phyloP scores from a whole-genome alignment of 2,329 filamentous ascomycete species.

The Colletotrichum neosansevieriae region DNA sequence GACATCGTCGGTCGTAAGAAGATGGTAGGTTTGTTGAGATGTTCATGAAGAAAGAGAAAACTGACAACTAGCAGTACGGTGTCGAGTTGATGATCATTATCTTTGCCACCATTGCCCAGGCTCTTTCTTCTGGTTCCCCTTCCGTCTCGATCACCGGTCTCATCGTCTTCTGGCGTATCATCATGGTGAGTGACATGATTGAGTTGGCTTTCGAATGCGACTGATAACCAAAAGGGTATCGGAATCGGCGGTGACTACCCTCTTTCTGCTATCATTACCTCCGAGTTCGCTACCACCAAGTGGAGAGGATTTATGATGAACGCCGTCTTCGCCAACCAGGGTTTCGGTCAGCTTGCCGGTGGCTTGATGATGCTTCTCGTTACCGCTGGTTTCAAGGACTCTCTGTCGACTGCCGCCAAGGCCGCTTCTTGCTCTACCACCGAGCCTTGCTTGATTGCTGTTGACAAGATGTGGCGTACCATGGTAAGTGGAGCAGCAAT shows the following conservation, averaged over 20 bases:
- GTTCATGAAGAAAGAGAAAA: conserved; percentile 5
- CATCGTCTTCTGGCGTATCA: conserved; percentile 84
- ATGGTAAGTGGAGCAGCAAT: conserved; percentile 49
- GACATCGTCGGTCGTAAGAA: conserved; percentile 82
- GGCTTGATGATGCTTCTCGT: conserved; percentile 79
- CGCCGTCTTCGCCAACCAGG: conserved; percentile 77
- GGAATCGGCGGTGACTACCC: conserved; percentile 74
- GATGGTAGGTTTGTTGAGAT: conserved; percentile 47
- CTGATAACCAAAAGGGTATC: conserved; percentile 42
- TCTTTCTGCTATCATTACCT: conserved; percentile 74
- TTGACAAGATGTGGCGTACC: conserved; percentile 76
- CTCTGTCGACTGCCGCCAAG: conserved; percentile 64
- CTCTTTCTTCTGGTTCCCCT: conserved; percentile 72
- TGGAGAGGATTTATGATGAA: conserved; percentile 75
- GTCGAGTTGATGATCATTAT: conserved; percentile 85
- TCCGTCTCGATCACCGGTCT: conserved; percentile 73
- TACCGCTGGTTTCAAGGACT: conserved; percentile 76
- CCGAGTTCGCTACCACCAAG: conserved; percentile 72
- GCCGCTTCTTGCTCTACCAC: conserved; percentile 66
- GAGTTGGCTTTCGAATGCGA: neutral
- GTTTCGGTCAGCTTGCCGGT: conserved; percentile 75
- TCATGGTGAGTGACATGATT: conserved; percentile 64
- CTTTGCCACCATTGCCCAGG: conserved; percentile 79
- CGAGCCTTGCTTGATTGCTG: conserved; percentile 60
- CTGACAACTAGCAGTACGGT: conserved; percentile 73